A percentile compares a stretch with the other conserved stretches of the same genome.
Evolutionary conservation across 257 asterid species (phyloP).

Genomic region (Orobanche coerulescens): DNA sequence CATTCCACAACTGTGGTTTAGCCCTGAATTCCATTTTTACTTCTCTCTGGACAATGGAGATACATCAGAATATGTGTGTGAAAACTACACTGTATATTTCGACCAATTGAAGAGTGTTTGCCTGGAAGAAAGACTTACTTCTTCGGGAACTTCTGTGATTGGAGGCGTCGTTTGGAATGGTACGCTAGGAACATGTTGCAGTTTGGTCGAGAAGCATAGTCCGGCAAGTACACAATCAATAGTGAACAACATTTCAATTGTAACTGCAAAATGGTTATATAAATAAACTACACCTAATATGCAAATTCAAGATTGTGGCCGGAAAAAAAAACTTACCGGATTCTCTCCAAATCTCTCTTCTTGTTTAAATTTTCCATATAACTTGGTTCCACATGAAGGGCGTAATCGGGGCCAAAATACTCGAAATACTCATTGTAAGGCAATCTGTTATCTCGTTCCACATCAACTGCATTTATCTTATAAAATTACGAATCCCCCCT

Average conservation of each 20-base stretch:
- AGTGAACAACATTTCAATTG: background rate
- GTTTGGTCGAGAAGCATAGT: background rate
- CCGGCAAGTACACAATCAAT: background rate
- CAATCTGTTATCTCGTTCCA: background rate
- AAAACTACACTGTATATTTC: background rate
- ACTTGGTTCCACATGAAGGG: background rate
- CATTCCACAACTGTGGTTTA: background rate
- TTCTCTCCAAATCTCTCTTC: background rate
- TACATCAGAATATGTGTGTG: background rate
- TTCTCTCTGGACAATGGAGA: background rate
- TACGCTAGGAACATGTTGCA: background rate
- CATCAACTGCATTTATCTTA: background rate
- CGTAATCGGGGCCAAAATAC: background rate
- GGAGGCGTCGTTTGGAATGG: background rate
- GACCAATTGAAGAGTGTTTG: background rate
- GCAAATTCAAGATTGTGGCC: background rate
- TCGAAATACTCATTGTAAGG: background rate
- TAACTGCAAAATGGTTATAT: background rate
- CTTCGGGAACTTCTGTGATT: background rate
- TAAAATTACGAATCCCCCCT: background rate
- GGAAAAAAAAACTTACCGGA: background rate
- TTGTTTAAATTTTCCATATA: background rate
- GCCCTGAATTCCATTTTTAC: background rate
- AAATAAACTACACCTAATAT: background rate
- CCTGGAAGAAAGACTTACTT: background rate